Evolutionary conservation across 2,329 filamentous ascomycete species (phyloP).

Genomic region (Atkinsonella hypoxylon): DNA sequence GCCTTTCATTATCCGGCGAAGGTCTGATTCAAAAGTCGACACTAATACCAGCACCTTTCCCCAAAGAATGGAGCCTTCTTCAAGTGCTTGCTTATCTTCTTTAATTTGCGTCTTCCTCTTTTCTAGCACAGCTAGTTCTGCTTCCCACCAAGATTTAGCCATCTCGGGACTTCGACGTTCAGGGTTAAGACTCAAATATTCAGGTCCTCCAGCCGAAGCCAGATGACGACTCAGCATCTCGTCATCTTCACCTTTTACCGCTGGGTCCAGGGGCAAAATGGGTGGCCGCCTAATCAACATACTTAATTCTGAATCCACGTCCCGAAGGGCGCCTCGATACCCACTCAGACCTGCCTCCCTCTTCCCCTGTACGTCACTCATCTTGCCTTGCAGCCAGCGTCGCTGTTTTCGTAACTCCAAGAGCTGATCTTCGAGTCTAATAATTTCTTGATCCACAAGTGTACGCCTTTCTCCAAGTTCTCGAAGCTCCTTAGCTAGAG

Average conservation of each 20-base stretch:
- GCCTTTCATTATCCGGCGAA: conserved; percentile 42
- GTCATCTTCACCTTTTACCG: conserved; percentile 21
- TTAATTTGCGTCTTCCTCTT: conserved; percentile 43
- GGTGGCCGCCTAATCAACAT: conserved; percentile 47
- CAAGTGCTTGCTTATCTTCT: conserved; percentile 51
- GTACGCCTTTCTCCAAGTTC: conserved; percentile 44
- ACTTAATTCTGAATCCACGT: conserved; percentile 51
- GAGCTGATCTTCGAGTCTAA: conserved; percentile 52
- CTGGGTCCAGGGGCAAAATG: conserved; percentile 38
- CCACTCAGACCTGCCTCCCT: conserved; percentile 61
- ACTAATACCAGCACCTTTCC: conserved; percentile 47
- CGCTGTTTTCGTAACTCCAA: conserved; percentile 47
- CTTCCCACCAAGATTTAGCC: conserved; percentile 60
- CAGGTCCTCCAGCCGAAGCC: conserved; percentile 27
- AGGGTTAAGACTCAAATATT: conserved; percentile 49
- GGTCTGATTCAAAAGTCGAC: conserved; percentile 50
- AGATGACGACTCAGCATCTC: conserved; percentile 8
- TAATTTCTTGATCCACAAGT: conserved; percentile 49
- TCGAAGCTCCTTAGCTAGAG: conserved; percentile 48
- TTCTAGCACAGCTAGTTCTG: conserved; percentile 45
- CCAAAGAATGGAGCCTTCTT: conserved; percentile 58
- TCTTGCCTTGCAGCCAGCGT: conserved; percentile 44
- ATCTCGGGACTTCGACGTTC: conserved; percentile 57
- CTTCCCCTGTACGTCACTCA: conserved; percentile 51
- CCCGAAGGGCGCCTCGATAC: conserved; percentile 53